Conservation (phyloP, 2,329 filamentous ascomycete genomes). For the Ceratocystis ficicola region DNA sequence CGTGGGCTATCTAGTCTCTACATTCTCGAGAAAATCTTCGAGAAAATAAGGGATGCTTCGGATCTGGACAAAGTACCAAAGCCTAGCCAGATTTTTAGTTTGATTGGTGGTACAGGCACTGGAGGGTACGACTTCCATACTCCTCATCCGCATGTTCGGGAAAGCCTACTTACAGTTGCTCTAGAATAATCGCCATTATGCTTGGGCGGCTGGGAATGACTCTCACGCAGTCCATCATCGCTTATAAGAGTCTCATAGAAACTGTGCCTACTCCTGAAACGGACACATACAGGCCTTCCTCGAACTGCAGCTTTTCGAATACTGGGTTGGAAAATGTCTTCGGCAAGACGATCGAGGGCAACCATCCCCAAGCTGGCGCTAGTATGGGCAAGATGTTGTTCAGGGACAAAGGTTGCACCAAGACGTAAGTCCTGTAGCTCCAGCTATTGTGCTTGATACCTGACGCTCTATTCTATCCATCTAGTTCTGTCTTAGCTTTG, state of each 20-base stretch:
- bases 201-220: background rate
- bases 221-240: too few relatives aligned
- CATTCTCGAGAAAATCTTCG: too few relatives aligned
- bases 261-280: too few relatives aligned
- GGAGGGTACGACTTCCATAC: conserved; percentile 24
- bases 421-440: background rate
- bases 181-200: background rate
- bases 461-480: background rate
- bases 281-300: too few relatives aligned
- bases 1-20: too few relatives aligned
- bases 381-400: too few relatives aligned
- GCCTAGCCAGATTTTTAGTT: conserved; percentile 27
- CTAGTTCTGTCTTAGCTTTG: background rate
- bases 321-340: too few relatives aligned
- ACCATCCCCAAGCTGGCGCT: too few relatives aligned
- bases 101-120: conserved; percentile 28
- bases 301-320: too few relatives aligned
- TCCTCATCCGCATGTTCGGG: conserved; percentile 9
- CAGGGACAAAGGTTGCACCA: background rate
- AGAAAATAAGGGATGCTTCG: too few relatives aligned
- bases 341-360: too few relatives aligned
- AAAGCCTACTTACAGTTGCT: background rate
- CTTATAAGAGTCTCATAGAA: too few relatives aligned
- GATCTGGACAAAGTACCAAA: conserved; percentile 23
- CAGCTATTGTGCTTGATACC: rapidly evolving